Evolutionary conservation across 371 early-diverging fungal species (phyloP).

Genomic region (Fennellomyces sp.): DNA sequence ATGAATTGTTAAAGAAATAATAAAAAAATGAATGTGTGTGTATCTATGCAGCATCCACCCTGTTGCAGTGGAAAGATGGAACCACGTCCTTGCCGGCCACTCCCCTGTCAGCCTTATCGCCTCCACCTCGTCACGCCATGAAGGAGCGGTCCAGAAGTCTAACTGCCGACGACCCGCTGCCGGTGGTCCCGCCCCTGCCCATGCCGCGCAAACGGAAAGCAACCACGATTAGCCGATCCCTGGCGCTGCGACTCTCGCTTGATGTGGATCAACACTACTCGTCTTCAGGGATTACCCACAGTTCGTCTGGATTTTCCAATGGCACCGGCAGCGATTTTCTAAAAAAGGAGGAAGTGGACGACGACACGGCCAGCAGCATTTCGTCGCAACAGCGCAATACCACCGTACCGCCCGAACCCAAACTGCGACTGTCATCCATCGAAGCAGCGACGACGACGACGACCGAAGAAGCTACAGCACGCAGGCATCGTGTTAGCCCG

Average conservation of each 20-base stretch:
- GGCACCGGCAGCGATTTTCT: conserved; percentile 13
- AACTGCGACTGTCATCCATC: conserved; percentile 7
- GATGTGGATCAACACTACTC: conserved; percentile 32
- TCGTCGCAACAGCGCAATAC: neutral
- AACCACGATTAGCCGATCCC: conserved; percentile 11
- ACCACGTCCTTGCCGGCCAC: conserved; percentile 4
- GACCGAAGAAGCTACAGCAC: neutral
- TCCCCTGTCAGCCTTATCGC: conserved; percentile 23
- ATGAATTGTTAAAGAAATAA: neutral
- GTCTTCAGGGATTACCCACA: neutral
- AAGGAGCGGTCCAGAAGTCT: conserved; percentile 16
- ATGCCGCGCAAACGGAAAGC: conserved; percentile 4
- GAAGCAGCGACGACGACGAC: conserved; percentile 6
- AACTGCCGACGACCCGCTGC: conserved; percentile 6
- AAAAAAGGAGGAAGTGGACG: conserved; percentile 5
- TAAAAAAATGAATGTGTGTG: neutral
- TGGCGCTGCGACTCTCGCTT: conserved; percentile 33
- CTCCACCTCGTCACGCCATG: conserved; percentile 25
- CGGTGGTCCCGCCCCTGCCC: neutral
- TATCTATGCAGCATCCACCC: neutral
- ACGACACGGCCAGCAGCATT: conserved; percentile 4
- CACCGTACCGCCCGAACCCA: neutral
- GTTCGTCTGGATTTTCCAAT: conserved; percentile 1
- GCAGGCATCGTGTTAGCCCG: neutral
- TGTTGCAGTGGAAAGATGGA: conserved; percentile 11